phyloP scores from a whole-genome alignment of 495 filamentous ascomycete species.

The Aspergillus olivimuriae region DNA sequence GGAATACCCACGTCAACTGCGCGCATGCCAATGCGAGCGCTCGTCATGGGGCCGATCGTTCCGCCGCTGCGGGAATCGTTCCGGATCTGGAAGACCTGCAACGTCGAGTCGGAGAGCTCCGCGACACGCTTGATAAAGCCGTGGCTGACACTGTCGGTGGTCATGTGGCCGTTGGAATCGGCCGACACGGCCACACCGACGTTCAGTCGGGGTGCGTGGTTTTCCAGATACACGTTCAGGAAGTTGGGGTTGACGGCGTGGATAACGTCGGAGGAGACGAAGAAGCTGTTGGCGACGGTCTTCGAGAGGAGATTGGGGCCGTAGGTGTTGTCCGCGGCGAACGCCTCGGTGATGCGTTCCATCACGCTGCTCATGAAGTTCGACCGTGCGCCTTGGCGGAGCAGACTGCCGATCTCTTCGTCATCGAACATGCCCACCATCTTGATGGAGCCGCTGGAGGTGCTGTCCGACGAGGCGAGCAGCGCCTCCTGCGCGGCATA shows the following conservation, averaged over 20 bases:
- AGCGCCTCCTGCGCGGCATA: constrained; percentile 87
- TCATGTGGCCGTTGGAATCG: constrained; percentile 93
- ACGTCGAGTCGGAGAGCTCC: constrained; percentile 55
- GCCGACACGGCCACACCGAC: constrained; percentile 75
- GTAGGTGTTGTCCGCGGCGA: constrained; percentile 48
- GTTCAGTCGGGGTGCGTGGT: constrained; percentile 85
- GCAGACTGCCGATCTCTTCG: constrained; percentile 86
- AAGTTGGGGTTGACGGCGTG: constrained; percentile 97
- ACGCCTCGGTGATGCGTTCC: constrained; percentile 71
- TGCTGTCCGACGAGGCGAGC: constrained; percentile 53
- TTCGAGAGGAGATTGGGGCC: constrained; percentile 66
- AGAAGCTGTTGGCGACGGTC: constrained; percentile 87
- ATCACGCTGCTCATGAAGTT: constrained; percentile 80
- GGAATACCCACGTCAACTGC: constrained; percentile 87
- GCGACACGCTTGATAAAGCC: constrained; percentile 71
- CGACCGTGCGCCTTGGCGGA: constrained; percentile 82
- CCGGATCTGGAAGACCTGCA: constrained; percentile 92
- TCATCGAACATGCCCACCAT: constrained; percentile 90
- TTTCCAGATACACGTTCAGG: constrained; percentile 67
- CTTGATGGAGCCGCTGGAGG: constrained; percentile 59
- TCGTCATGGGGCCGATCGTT: constrained; percentile 93
- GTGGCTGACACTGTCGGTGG: constrained; percentile 75
- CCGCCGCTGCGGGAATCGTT: constrained; percentile 86
- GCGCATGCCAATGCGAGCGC: constrained; percentile 70
- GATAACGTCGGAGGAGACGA: constrained; percentile 87